Conservation (phyloP, 176 grass and related monocot species). For the Poa annua region DNA sequence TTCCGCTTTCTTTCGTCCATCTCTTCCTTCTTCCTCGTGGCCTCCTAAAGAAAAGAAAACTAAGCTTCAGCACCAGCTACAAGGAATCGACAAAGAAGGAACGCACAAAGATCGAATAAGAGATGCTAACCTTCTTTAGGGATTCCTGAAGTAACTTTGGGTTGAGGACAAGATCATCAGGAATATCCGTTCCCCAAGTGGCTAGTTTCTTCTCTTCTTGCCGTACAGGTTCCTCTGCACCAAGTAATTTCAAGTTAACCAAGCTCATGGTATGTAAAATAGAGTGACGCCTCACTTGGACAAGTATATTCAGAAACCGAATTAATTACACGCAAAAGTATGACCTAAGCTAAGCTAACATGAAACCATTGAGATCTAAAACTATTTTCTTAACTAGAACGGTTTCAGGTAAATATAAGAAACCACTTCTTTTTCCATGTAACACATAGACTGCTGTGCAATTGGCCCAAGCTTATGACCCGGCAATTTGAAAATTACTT, state of each 20-base stretch:
- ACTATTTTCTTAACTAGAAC: slow-evolving; percentile 13
- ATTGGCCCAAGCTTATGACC: background rate
- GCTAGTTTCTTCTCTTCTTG: slow-evolving; percentile 81
- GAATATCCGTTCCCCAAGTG: slow-evolving; percentile 92
- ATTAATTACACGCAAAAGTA: background rate
- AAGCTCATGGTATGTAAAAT: background rate
- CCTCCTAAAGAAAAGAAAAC: slow-evolving; percentile 61
- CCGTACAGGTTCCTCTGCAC: slow-evolving; percentile 61
- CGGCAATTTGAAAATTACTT: background rate
- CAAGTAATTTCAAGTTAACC: slow-evolving; percentile 30
- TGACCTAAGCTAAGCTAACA: background rate
- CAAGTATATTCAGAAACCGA: background rate
- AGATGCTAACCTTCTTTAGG: slow-evolving; percentile 78
- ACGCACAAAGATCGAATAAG: background rate
- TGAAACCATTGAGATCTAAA: background rate
- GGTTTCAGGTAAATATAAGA: slow-evolving; percentile 6
- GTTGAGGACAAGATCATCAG: slow-evolving; percentile 88
- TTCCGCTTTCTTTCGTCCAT: slow-evolving; percentile 94
- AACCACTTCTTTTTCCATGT: background rate
- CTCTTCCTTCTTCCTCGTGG: slow-evolving; percentile 76
- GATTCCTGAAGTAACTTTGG: slow-evolving; percentile 78
- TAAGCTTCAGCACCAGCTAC: slow-evolving; percentile 36
- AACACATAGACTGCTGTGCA: background rate
- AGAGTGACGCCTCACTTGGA: background rate
- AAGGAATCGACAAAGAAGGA: background rate